Conservation (phyloP, 805 yeast species). For the Yamadazyma ubonensis region DNA sequence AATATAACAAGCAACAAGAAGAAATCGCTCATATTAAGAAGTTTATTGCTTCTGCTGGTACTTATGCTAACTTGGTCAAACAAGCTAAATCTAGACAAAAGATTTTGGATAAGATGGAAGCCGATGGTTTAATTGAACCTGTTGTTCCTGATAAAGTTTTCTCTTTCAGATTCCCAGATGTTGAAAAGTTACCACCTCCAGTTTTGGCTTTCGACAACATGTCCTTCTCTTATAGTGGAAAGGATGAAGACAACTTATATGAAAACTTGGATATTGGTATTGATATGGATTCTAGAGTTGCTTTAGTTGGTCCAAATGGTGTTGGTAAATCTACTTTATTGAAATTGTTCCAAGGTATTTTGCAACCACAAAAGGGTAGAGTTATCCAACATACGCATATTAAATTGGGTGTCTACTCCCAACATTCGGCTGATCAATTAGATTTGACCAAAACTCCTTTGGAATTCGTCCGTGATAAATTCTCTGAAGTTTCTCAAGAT, state of each 20-base stretch:
- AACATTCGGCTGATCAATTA: conserved; percentile 97
- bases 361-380: conserved; percentile 88
- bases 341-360: conserved; percentile 94
- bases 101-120: conserved; percentile 99
- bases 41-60: conserved; percentile 99
- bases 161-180: conserved; percentile 90
- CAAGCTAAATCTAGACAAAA: conserved; percentile 99
- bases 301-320: conserved; percentile 98
- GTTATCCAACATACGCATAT: conserved; percentile 96
- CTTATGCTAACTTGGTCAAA: conserved; percentile 96
- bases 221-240: conserved; percentile 86
- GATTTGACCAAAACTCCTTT: conserved; percentile 93
- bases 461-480: conserved; percentile 95
- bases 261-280: conserved; percentile 94
- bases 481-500: conserved; percentile 88
- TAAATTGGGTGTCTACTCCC: conserved; percentile 97
- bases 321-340: conserved; percentile 96
- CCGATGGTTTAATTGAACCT: conserved; percentile 93
- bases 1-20: conserved; percentile 95
- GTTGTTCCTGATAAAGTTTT: conserved; percentile 93
- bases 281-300: conserved; percentile 98
- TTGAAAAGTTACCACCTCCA: conserved; percentile 98
- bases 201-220: conserved; percentile 95
- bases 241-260: conserved; percentile 81
- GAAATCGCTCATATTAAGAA: conserved; percentile 98